A percentile compares a stretch with the other conserved stretches of the same genome.
phyloP scores from a whole-genome alignment of 1,284 basidiomycete genomes.

The Cryptococcus sp. region DNA sequence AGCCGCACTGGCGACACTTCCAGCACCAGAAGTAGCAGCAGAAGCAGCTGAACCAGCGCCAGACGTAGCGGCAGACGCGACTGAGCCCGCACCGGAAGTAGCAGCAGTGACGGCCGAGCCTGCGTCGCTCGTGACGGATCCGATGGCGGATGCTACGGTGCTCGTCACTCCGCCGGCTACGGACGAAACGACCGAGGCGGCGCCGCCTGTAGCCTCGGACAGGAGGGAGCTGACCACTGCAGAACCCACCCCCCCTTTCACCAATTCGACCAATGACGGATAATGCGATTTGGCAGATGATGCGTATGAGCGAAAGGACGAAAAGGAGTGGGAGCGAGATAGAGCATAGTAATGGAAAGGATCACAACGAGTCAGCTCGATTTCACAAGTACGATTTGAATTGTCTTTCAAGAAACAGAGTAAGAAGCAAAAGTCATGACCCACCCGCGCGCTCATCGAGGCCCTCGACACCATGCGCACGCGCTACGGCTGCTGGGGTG shows the following conservation, averaged over 20 bases:
- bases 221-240: slow-evolving; percentile 14
- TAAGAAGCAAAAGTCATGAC: not conserved
- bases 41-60: slow-evolving; percentile 12
- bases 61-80: slow-evolving; percentile 8
- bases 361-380: too few species aligned
- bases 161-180: not conserved
- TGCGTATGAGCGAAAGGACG: not conserved
- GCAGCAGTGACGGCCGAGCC: slow-evolving; percentile 6
- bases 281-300: too few species aligned
- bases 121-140: slow-evolving; percentile 1
- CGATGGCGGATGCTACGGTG: slow-evolving; percentile 1
- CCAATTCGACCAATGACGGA: not conserved
- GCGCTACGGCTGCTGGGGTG: slow-evolving; percentile 10
- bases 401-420: not conserved
- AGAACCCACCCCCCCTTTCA: not conserved
- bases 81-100: slow-evolving; percentile 10
- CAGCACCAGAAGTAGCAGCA: slow-evolving; percentile 17
- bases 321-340: not conserved
- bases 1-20: slow-evolving; percentile 6
- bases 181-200: not conserved
- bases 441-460: slow-evolving; percentile 19
- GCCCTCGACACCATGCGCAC: slow-evolving; percentile 5
- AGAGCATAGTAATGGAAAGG: not conserved
- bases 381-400: too few species aligned
- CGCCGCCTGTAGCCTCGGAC: slow-evolving; percentile 3